A percentile compares a stretch with the other conserved stretches of the same genome.
These are phyloP conservation scores for Neonectria coccinea DNA, from an alignment of 2,329 filamentous ascomycete genomes.

Conservation along the genomic window DNA sequence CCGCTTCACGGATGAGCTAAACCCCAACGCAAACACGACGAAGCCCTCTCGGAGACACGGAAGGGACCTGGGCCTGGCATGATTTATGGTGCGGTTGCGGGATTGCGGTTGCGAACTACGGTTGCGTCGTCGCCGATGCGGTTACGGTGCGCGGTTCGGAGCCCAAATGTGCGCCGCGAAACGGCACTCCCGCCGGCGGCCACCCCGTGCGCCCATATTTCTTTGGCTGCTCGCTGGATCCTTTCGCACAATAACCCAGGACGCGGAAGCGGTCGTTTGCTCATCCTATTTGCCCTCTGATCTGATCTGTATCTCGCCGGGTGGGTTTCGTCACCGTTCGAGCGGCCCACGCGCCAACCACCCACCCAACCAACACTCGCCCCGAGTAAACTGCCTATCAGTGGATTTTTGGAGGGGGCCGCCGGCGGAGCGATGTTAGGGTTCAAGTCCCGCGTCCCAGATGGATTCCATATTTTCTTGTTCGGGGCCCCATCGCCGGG, in stretches of 20 bases:
- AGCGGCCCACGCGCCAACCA: constrained; percentile 26
- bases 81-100: constrained; percentile 22
- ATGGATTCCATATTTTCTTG: neutral
- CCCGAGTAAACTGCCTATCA: constrained; percentile 37
- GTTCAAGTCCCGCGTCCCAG: neutral
- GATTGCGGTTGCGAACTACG: constrained; percentile 1
- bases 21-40: constrained; percentile 1
- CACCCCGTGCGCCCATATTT: constrained; percentile 6
- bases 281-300: constrained; percentile 8
- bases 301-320: constrained; percentile 26
- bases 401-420: neutral
- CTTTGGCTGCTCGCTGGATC: constrained; percentile 10
- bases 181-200: constrained; percentile 2
- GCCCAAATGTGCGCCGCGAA: constrained; percentile 14
- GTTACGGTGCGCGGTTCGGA: constrained; percentile 25
- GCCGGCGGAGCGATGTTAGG: neutral
- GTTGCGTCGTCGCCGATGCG: constrained; percentile 11
- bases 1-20: constrained; percentile 9
- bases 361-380: too few species aligned
- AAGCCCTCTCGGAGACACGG: constrained; percentile 22
- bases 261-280: constrained; percentile 4
- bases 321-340: constrained; percentile 18
- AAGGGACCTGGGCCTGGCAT: constrained; percentile 18
- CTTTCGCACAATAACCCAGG: neutral
- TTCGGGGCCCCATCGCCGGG: neutral